Evolutionary conservation across 768 basidiomycete species (phyloP).

Genomic region (Termitomyces sp.): DNA sequence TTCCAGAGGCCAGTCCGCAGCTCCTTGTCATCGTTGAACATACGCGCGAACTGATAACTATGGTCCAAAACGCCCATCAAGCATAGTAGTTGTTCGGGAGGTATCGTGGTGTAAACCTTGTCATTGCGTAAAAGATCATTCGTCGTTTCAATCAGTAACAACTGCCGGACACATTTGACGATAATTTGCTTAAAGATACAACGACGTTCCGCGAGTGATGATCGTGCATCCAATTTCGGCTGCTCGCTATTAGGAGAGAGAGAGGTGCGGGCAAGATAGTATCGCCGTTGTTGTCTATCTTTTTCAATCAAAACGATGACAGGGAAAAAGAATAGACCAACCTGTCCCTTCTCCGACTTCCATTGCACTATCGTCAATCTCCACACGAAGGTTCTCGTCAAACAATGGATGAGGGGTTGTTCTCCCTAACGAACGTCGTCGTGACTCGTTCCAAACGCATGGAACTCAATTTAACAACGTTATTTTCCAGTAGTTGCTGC

Average conservation of each 20-base stretch:
- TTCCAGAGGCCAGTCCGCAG: constrained; percentile 96
- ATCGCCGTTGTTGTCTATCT: constrained; percentile 54
- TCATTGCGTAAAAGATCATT: constrained; percentile 92
- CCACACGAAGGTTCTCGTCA: constrained; percentile 84
- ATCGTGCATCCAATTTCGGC: constrained; percentile 37
- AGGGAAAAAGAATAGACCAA: constrained; percentile 5
- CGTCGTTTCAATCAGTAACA: constrained; percentile 94
- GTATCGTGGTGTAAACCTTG: constrained; percentile 88
- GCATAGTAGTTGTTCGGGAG: constrained; percentile 86
- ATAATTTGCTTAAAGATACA: constrained; percentile 97
- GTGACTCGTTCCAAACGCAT: constrained; percentile 89
- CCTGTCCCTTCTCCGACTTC: constrained; percentile 51
- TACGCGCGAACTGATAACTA: constrained; percentile 94
- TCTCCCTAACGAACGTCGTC: constrained; percentile 89
- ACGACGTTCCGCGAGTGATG: constrained; percentile 67
- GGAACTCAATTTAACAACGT: constrained; percentile 79
- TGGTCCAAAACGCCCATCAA: constrained; percentile 96
- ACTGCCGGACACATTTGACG: constrained; percentile 96
- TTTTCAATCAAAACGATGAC: not conserved
- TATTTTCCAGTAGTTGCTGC: constrained; percentile 92
- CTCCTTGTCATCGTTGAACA: constrained; percentile 98
- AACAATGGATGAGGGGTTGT: constrained; percentile 97
- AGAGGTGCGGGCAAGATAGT: constrained; percentile 85
- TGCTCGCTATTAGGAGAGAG: constrained; percentile 65
- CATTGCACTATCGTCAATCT: constrained; percentile 56